Conservation (phyloP, 2,329 filamentous ascomycete species). For the Scolecobasidium constrictum region DNA sequence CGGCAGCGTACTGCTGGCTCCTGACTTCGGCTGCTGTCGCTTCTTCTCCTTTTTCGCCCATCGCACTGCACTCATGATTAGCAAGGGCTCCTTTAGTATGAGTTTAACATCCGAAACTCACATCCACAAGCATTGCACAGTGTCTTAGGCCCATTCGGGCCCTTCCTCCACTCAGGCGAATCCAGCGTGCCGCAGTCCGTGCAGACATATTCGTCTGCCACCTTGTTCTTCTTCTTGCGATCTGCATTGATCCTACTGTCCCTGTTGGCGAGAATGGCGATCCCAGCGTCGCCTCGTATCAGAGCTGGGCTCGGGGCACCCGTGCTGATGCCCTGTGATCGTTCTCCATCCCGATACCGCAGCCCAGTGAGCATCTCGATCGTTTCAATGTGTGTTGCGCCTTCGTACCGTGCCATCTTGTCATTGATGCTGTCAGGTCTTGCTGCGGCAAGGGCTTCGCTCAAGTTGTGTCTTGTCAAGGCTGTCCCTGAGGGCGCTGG, state of each 20-base stretch:
- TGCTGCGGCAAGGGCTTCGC: slow-evolving; percentile 55
- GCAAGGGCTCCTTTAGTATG: no score
- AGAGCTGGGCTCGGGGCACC: slow-evolving; percentile 71
- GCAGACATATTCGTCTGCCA: slow-evolving; percentile 79
- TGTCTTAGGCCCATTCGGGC: slow-evolving; percentile 84
- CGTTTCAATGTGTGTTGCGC: slow-evolving; percentile 61
- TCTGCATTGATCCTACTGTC: slow-evolving; percentile 58
- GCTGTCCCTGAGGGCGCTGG: slow-evolving; percentile 52
- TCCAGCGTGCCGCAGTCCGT: slow-evolving; percentile 91
- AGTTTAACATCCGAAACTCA: slow-evolving; percentile 25
- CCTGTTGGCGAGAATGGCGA: slow-evolving; percentile 71
- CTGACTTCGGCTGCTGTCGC: slow-evolving; percentile 3
- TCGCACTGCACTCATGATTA: slow-evolving; percentile 32
- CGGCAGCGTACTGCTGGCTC: not conserved
- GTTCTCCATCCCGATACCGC: slow-evolving; percentile 77
- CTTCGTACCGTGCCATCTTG: slow-evolving; percentile 76
- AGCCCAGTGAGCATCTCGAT: slow-evolving; percentile 91
- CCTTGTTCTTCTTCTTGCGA: slow-evolving; percentile 79
- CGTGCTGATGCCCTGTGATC: slow-evolving; percentile 78
- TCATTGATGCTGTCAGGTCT: slow-evolving; percentile 68
- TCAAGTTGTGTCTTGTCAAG: slow-evolving; percentile 69
- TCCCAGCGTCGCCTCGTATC: slow-evolving; percentile 76
- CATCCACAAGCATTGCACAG: slow-evolving; percentile 93
- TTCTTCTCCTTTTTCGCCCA: slow-evolving; percentile 72
- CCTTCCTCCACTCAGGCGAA: slow-evolving; percentile 93